A percentile compares a stretch with the other conserved stretches of the same genome.
Conservation (phyloP, 2,329 filamentous ascomycete genomes). For the Aspergillaceae sp. region DNA sequence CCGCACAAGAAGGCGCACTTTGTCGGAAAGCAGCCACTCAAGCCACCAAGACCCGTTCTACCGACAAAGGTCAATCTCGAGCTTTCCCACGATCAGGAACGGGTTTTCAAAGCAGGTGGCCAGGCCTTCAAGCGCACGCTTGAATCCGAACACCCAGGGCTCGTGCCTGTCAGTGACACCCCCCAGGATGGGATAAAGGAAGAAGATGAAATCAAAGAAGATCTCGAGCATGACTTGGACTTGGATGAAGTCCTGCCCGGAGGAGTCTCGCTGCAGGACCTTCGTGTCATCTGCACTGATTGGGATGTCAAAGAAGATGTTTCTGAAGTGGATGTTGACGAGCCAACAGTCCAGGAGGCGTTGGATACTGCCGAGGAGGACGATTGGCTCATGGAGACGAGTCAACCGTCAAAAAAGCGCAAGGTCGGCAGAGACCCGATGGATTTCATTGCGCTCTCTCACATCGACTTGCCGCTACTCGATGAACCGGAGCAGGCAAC, state of each 20-base stretch:
- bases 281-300: slow-evolving; percentile 77
- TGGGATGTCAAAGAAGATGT: slow-evolving; percentile 61
- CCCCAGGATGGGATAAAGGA: slow-evolving; percentile 41
- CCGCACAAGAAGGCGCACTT: slow-evolving; percentile 71
- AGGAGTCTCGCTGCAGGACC: slow-evolving; percentile 68
- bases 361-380: slow-evolving; percentile 50
- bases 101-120: slow-evolving; percentile 68
- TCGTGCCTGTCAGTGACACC: slow-evolving; percentile 40
- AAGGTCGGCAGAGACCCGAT: slow-evolving; percentile 41
- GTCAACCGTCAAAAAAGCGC: slow-evolving; percentile 57
- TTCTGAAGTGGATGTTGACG: slow-evolving; percentile 29
- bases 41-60: slow-evolving; percentile 70
- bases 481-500: slow-evolving; percentile 72
- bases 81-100: slow-evolving; percentile 75
- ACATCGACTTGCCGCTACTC: slow-evolving; percentile 61
- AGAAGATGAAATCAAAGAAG: slow-evolving; percentile 41
- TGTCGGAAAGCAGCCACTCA: slow-evolving; percentile 67
- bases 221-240: slow-evolving; percentile 47
- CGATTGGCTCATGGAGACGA: slow-evolving; percentile 41
- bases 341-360: slow-evolving; percentile 11
- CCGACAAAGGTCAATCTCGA: slow-evolving; percentile 86
- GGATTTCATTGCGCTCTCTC: slow-evolving; percentile 44
- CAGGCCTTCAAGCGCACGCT: slow-evolving; percentile 45
- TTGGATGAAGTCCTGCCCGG: slow-evolving; percentile 56
- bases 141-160: slow-evolving; percentile 48